phyloP scores from a whole-genome alignment of 2,329 filamentous ascomycete genomes.

The Diaporthe batatas region DNA sequence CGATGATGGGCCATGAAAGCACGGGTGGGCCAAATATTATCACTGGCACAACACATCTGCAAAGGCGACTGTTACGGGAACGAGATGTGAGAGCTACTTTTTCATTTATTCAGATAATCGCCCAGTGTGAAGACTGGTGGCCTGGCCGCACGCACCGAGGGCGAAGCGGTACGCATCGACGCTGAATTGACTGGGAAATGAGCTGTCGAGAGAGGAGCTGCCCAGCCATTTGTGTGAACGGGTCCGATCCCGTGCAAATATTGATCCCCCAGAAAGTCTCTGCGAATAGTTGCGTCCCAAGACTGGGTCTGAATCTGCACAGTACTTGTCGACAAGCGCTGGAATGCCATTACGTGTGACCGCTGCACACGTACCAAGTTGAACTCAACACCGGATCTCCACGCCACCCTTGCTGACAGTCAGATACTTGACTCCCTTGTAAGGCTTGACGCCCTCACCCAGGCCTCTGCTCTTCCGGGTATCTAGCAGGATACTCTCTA shows the following conservation, averaged over 20 bases:
- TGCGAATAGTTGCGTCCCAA: not conserved
- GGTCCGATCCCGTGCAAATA: not conserved
- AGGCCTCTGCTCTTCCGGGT: slow-evolving; percentile 87
- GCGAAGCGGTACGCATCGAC: not conserved
- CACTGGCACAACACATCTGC: not conserved
- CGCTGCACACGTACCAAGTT: not conserved
- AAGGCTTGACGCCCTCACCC: slow-evolving; percentile 90
- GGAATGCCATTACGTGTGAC: not conserved
- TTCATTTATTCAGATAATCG: not conserved
- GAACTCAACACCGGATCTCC: slow-evolving; percentile 69
- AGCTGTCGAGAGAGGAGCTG: too few species aligned
- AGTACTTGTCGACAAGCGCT: too few species aligned
- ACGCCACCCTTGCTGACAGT: slow-evolving; percentile 78
- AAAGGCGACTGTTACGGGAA: not conserved
- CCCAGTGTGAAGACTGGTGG: too few species aligned
- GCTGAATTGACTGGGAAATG: not conserved
- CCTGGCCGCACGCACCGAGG: not conserved
- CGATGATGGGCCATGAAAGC: not conserved
- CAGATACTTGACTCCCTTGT: slow-evolving; percentile 98
- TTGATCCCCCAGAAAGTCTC: not conserved
- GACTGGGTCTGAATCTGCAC: not conserved
- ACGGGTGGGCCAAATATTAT: not conserved
- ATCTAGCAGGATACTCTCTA: slow-evolving; percentile 77
- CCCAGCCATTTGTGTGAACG: not conserved
- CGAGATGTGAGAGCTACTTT: not conserved